Percentiles rank a stretch among this genome's conserved stretches.
phyloP scores from a whole-genome alignment of 768 basidiomycete species.

The Crepidotus variabilis region DNA sequence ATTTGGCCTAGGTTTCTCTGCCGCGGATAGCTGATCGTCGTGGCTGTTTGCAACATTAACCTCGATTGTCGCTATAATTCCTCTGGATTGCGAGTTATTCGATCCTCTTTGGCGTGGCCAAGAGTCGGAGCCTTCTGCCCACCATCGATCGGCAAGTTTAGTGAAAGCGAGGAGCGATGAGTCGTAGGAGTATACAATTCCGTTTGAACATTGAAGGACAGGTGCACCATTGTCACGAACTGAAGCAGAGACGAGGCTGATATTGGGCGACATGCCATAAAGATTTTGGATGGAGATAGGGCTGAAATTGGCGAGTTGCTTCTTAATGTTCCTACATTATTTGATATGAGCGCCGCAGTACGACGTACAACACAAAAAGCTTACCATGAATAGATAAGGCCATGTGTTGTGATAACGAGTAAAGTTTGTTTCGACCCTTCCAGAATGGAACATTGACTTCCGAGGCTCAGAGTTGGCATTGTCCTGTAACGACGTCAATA shows the following conservation, averaged over 20 bases:
- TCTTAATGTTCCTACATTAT: slow-evolving; percentile 71
- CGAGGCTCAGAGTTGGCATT: slow-evolving; percentile 74
- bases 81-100: slow-evolving; percentile 35
- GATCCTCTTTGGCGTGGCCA: slow-evolving; percentile 70
- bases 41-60: slow-evolving; percentile 34
- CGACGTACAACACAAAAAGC: slow-evolving; percentile 15
- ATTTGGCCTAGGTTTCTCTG: slow-evolving; percentile 50
- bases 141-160: slow-evolving; percentile 80
- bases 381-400: slow-evolving; percentile 76
- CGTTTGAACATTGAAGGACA: slow-evolving; percentile 71
- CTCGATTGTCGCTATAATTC: slow-evolving; percentile 54
- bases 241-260: slow-evolving; percentile 56
- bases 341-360: background rate
- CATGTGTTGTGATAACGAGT: slow-evolving; percentile 68
- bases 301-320: slow-evolving; percentile 58
- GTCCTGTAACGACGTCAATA: slow-evolving; percentile 40
- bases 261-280: slow-evolving; percentile 51
- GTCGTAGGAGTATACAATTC: slow-evolving; percentile 81
- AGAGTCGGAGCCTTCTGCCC: slow-evolving; percentile 75
- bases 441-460: slow-evolving; percentile 65
- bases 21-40: slow-evolving; percentile 25
- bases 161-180: slow-evolving; percentile 61
- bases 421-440: slow-evolving; percentile 62
- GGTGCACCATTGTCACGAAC: slow-evolving; percentile 81
- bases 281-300: slow-evolving; percentile 62